These are phyloP conservation scores for Exophiala dermatitidis DNA, from an alignment of 2,329 filamentous ascomycete genomes.

Conservation along the genomic window DNA sequence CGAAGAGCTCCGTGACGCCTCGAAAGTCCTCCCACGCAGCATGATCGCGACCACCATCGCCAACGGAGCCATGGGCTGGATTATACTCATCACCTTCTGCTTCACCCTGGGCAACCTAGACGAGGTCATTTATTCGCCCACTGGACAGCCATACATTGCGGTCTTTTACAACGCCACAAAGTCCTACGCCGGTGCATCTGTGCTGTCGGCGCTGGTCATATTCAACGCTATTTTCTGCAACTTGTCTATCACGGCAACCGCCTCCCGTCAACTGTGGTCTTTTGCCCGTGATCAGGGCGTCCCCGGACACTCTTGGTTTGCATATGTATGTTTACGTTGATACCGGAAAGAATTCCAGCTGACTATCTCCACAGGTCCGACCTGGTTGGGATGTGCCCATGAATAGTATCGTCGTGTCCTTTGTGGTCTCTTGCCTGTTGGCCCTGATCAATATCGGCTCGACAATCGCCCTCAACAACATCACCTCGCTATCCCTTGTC, in stretches of 20 bases:
- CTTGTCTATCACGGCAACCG: slow-evolving; percentile 34
- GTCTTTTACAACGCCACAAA: slow-evolving; percentile 34
- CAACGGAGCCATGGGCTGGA: slow-evolving; percentile 35
- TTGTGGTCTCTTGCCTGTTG: slow-evolving; percentile 39
- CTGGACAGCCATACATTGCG: slow-evolving; percentile 35
- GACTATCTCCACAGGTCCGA: slow-evolving; percentile 12
- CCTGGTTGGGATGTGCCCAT: slow-evolving; percentile 25
- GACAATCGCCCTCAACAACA: slow-evolving; percentile 38
- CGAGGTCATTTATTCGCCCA: slow-evolving; percentile 30
- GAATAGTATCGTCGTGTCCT: slow-evolving; percentile 37
- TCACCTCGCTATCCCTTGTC: slow-evolving; percentile 35
- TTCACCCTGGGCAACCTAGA: slow-evolving; percentile 34
- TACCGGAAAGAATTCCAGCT: neutral
- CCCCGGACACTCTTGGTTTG: slow-evolving; percentile 30
- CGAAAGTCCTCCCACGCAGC: slow-evolving; percentile 33
- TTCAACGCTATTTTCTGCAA: slow-evolving; percentile 30
- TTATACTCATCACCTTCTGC: slow-evolving; percentile 34
- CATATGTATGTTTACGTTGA: slow-evolving; percentile 14
- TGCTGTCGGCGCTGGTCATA: slow-evolving; percentile 32
- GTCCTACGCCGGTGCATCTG: slow-evolving; percentile 29
- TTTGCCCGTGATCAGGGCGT: slow-evolving; percentile 40
- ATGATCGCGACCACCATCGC: slow-evolving; percentile 34
- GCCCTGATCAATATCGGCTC: slow-evolving; percentile 33
- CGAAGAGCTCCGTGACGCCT: slow-evolving; percentile 37
- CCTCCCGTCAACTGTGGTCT: slow-evolving; percentile 35